Conservation (phyloP, 345 rosid species). For the Populus simonii region DNA sequence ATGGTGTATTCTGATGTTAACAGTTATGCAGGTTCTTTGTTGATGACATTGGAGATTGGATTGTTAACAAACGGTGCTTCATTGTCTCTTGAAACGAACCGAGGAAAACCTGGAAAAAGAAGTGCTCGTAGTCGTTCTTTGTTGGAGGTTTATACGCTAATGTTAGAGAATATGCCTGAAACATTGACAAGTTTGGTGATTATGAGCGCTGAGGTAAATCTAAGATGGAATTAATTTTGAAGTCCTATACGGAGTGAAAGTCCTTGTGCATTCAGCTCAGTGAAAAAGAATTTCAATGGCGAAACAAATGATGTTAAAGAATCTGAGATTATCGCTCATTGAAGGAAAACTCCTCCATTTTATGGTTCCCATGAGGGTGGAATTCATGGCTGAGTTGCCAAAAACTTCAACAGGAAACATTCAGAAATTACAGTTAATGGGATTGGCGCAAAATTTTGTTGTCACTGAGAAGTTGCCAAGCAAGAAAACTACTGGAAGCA, state of each 20-base stretch:
- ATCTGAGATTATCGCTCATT: constrained; percentile 24
- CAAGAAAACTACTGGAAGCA: background rate
- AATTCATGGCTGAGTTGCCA: constrained; percentile 32
- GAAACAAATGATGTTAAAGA: constrained; percentile 25
- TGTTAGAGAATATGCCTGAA: too few species aligned
- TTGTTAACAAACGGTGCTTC: too few species aligned
- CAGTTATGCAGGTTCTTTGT: too few species aligned
- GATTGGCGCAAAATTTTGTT: constrained; percentile 23
- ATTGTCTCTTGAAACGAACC: too few species aligned
- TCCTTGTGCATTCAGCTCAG: constrained; percentile 38
- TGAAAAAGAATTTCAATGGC: constrained; percentile 20
- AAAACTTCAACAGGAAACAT: constrained; percentile 41
- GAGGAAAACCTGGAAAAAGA: too few species aligned
- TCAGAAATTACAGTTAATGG: constrained; percentile 34
- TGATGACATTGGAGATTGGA: too few species aligned
- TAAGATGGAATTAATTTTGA: too few species aligned
- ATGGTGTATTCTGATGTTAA: too few species aligned
- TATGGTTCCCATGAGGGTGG: constrained; percentile 46
- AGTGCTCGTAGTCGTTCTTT: too few species aligned
- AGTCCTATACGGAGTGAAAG: constrained; percentile 39
- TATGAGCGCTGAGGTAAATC: too few species aligned
- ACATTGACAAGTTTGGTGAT: too few species aligned
- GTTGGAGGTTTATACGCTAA: too few species aligned
- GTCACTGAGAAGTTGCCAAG: background rate
- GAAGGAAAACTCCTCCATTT: constrained; percentile 34